Evolutionary conservation across 176 grass and related monocot genomes (phyloP), one percentile per base, ranked within the genome.

Genomic region (Calamus simplicifolius): DNA sequence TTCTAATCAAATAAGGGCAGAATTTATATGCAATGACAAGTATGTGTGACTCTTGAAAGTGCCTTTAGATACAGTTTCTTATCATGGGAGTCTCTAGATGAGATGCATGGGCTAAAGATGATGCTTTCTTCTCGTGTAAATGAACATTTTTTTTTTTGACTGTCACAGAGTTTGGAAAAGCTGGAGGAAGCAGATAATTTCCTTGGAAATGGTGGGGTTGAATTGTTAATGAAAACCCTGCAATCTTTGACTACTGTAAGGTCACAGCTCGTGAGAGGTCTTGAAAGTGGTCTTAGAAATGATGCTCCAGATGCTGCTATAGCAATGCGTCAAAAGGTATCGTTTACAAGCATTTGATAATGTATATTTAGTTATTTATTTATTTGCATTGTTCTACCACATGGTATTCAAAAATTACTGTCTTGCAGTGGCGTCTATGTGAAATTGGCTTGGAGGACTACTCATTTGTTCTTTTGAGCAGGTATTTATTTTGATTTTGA

Each of bases 381-480:
- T 12, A 69, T 62, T 80, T 72, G 57, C 16, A 10, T 23, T 55
- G 50, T 56, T 54, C 69, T 75, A 66, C 4, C 59, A 54, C 65
- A 19, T 75, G 61, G 56, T 73, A 80, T 73, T 77, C 29, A 73
- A 19, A 49, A 61, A 6, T 23, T 67, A 61, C 73, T 68, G 4
- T 83, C 83, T 59, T 78, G 64, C 69, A 92, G 83, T 96, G 92
- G 92, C 92, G 92, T 63, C 77, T 96, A 23, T 87, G 83, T 82
- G 92, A 96, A 61, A 96, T 96, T 65, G 80, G 92, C 17, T 83
- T 96, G 38, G 92, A 96, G 62, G 86, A 96, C 79, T 96, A 88
- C 76, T 96, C 92, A 1, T 96, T 96, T 69, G 86, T 96, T 81
- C 58, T 96, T 27, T 75, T 96, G 58, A 96, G 92, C 78, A 77